Percentiles rank a stretch among this genome's conserved stretches.
Evolutionary conservation across 2,329 filamentous ascomycete genomes (phyloP).

Genomic region (Beauveria rudraprayagi): DNA sequence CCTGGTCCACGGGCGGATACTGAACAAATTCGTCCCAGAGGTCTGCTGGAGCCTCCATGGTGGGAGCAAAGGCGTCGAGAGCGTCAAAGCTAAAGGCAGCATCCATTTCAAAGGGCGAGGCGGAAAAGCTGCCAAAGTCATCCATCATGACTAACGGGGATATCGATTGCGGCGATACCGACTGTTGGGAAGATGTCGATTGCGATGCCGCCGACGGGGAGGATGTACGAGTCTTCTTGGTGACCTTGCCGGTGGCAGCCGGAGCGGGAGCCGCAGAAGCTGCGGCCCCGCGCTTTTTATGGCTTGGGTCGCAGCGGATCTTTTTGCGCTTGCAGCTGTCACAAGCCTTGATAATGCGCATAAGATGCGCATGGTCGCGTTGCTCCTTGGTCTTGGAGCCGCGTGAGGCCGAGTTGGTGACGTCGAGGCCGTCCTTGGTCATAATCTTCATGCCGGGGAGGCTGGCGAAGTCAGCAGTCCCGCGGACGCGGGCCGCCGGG

Average conservation of each 20-base stretch:
- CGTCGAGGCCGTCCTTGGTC: conserved; percentile 54
- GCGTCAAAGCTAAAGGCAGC: conserved; percentile 10
- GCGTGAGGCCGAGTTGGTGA: conserved; percentile 54
- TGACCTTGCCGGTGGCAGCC: not conserved
- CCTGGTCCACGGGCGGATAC: conserved; percentile 29
- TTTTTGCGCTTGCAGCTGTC: conserved; percentile 56
- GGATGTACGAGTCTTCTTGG: conserved; percentile 8
- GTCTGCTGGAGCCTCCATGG: conserved; percentile 18
- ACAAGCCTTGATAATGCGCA: conserved; percentile 62
- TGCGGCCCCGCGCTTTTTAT: conserved; percentile 39
- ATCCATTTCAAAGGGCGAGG: conserved; percentile 15
- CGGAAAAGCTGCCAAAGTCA: not conserved
- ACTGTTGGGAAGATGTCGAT: conserved; percentile 9
- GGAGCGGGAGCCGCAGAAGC: conserved; percentile 17
- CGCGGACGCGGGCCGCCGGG: conserved; percentile 21
- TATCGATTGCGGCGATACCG: not conserved
- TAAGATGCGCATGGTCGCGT: conserved; percentile 57
- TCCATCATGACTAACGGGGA: not conserved
- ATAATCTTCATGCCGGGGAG: conserved; percentile 60
- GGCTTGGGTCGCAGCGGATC: conserved; percentile 53
- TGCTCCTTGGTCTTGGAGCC: conserved; percentile 61
- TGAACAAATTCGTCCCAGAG: conserved; percentile 40
- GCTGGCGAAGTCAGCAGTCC: conserved; percentile 38
- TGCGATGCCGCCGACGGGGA: conserved; percentile 13
- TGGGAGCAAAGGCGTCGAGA: conserved; percentile 13